Conservation (phyloP, 768 basidiomycete species). For the Krasilnikovozyma curviuscula region DNA sequence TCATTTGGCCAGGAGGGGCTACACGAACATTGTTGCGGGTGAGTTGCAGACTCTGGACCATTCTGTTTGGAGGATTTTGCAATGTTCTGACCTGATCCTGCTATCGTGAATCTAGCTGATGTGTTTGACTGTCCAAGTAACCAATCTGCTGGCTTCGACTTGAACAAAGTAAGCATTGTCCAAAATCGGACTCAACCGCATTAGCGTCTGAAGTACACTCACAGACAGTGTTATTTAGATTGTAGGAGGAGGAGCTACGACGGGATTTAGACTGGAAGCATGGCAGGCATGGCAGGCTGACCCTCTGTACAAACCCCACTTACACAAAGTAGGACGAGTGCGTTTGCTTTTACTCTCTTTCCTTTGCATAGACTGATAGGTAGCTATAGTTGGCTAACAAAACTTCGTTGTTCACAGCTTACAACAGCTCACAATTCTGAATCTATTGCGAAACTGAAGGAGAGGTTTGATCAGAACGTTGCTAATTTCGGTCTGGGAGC, state of each 20-base stretch:
- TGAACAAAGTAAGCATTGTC: slow-evolving; percentile 19
- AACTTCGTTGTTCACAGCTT: background rate
- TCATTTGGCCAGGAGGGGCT: slow-evolving; percentile 21
- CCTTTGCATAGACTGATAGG: no score
- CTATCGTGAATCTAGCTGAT: no score
- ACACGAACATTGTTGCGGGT: slow-evolving; percentile 19
- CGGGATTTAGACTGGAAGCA: slow-evolving; percentile 15
- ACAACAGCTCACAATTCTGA: slow-evolving; percentile 12
- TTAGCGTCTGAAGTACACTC: background rate
- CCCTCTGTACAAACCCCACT: slow-evolving; percentile 18
- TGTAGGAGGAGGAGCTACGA: slow-evolving; percentile 8
- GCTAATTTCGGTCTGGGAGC: slow-evolving; percentile 11
- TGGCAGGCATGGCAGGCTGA: slow-evolving; percentile 22
- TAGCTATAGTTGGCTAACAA: no score
- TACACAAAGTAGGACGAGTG: slow-evolving; percentile 21
- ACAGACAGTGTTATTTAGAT: background rate
- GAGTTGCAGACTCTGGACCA: no score
- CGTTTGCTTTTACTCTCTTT: no score
- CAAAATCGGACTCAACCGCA: background rate
- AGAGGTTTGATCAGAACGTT: slow-evolving; percentile 11
- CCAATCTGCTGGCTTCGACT: slow-evolving; percentile 17
- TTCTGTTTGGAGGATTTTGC: no score
- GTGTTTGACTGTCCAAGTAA: background rate
- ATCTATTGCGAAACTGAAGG: slow-evolving; percentile 9
- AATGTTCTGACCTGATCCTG: no score